A percentile compares a stretch with the other conserved stretches of the same genome.
Evolutionary conservation across 768 basidiomycete species (phyloP).

Genomic region (Dacryopinax spathularia): DNA sequence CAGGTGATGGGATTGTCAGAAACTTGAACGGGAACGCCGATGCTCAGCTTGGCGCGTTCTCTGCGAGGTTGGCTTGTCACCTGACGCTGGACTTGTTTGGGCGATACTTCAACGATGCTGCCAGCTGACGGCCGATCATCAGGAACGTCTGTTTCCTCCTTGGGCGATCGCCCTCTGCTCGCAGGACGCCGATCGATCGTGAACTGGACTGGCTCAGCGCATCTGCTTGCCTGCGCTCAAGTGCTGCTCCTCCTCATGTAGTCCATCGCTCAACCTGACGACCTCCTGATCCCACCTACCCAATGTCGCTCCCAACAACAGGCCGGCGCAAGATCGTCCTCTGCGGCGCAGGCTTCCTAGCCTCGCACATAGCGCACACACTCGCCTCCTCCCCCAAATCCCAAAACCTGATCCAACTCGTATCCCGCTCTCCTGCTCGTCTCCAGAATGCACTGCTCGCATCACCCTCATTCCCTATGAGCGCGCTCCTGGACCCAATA

Average conservation of each 20-base stretch:
- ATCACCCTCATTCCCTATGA: conserved; percentile 20
- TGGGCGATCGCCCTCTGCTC: too few species aligned
- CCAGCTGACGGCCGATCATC: too few species aligned
- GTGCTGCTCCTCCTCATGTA: neutral
- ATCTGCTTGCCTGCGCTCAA: too few species aligned
- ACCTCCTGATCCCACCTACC: neutral
- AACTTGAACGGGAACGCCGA: too few species aligned
- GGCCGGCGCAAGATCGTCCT: conserved; percentile 29
- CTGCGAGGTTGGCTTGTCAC: too few species aligned
- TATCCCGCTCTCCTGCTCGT: conserved; percentile 42
- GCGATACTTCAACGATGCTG: too few species aligned
- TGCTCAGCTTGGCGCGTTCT: too few species aligned
- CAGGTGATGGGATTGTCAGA: too few species aligned
- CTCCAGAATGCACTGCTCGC: conserved; percentile 24
- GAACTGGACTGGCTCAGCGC: too few species aligned
- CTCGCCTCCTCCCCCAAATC: conserved; percentile 31
- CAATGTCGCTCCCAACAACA: neutral
- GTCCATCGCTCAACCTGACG: neutral
- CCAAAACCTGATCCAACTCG: conserved; percentile 39
- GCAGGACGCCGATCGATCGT: too few species aligned
- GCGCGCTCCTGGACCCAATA: conserved; percentile 30
- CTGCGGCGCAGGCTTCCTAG: conserved; percentile 44
- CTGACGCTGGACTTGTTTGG: too few species aligned
- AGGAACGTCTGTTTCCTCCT: too few species aligned
- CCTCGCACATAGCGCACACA: conserved; percentile 44